Evolutionary conservation across 1,139 yeast genomes (phyloP), one percentile per base, ranked within the genome.

Genomic region (Blastobotrys buckinghamii): DNA sequence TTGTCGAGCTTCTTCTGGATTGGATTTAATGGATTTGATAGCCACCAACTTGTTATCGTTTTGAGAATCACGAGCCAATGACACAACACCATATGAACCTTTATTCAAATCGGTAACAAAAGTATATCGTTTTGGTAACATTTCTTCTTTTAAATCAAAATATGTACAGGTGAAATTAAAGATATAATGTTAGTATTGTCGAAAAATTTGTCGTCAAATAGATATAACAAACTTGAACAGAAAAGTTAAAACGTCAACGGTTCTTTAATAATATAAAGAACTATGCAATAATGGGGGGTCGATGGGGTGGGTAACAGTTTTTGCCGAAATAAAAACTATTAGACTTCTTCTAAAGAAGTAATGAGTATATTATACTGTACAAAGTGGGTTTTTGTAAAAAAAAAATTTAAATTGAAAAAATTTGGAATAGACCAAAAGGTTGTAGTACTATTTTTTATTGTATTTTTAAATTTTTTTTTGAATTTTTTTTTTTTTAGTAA

Each of bases 81-180:
- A 82, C 9, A 90, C 97, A 47, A 85, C 77, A 40, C 97, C 97
- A 66, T 88, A 90, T 0, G 97, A 88, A 34, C 97, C 97, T 66
- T 87, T 92, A 65, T 92, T 87, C 52, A 90, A 79, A 61, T 84
- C 90, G 49, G 83, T 81, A 15, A 88, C 76, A 60, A 83, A 82
- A 52, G 72, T 70, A 70, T 89, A 90, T 53, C 87, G 73, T 51
- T 73, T 74, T 55, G 80, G 49, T 17, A 46, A 22, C 19, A 42
- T 39, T 13, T 22, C 19, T 37, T 37, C 5, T 17, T 4, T 26
- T 15, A 24, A 24, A 8, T 29, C 13, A 3, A 27, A 8, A 6
- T 40, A 40, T 40, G 24, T 40, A 40, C 43, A 40, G 15, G 19
- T 33, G 7, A 15, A 24, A 29, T 26, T 13, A 15, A 22, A 22